A percentile compares a stretch with the other conserved stretches of the same genome.
Conservation (phyloP, 495 filamentous ascomycete genomes). For the Neohortaea acidophila region DNA sequence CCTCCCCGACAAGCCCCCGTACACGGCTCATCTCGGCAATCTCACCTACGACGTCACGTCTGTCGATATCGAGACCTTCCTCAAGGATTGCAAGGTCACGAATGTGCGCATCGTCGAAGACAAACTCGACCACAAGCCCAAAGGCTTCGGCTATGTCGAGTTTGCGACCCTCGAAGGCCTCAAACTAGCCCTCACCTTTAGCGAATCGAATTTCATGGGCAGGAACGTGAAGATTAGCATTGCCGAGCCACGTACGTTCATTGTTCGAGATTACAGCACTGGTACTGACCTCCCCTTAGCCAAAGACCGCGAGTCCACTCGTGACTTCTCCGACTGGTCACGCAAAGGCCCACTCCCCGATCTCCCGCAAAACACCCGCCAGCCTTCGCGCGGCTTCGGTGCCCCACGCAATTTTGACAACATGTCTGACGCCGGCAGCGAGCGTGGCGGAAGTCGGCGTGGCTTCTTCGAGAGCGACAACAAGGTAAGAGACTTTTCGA, state of each 20-base stretch:
- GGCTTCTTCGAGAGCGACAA: conserved; percentile 48
- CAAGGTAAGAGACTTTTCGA: conserved; percentile 71
- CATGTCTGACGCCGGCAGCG: conserved; percentile 33
- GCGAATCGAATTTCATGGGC: conserved; percentile 65
- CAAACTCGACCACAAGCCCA: conserved; percentile 75
- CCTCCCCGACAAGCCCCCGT: conserved; percentile 80
- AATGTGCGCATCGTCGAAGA: conserved; percentile 94
- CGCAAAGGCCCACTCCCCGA: conserved; percentile 80
- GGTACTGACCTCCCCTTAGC: conserved; percentile 37
- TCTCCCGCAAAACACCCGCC: conserved; percentile 36
- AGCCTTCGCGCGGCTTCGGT: conserved; percentile 30
- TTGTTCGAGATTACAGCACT: neutral
- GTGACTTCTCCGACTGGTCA: conserved; percentile 68
- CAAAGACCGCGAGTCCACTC: conserved; percentile 47
- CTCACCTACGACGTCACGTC: conserved; percentile 82
- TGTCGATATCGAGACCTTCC: conserved; percentile 69
- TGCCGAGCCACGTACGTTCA: conserved; percentile 62
- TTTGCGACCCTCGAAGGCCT: conserved; percentile 78
- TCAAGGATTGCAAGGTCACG: conserved; percentile 64
- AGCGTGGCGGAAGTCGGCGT: conserved; percentile 30
- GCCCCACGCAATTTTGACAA: conserved; percentile 24
- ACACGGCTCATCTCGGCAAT: conserved; percentile 90
- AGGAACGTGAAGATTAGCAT: conserved; percentile 77
- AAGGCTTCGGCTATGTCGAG: conserved; percentile 96
- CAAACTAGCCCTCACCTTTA: conserved; percentile 75